phyloP scores from a whole-genome alignment of 129 eudicot genomes.

The Rutidosis leptorrhynchoides region DNA sequence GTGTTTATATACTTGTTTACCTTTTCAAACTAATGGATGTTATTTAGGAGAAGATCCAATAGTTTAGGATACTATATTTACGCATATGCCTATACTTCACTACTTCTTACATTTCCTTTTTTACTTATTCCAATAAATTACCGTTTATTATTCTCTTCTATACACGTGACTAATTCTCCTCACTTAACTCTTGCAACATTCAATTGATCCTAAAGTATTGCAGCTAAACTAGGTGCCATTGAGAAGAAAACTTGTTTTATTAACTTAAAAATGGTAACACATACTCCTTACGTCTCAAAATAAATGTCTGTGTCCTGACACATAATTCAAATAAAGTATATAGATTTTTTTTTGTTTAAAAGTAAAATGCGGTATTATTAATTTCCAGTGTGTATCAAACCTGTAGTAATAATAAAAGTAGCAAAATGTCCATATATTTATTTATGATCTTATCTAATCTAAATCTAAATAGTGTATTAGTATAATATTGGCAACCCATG shows the following conservation, averaged over 20 bases:
- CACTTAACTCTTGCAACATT: too few species aligned
- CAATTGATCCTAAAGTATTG: too few species aligned
- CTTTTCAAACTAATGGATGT: conserved; percentile 27
- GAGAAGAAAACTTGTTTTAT: background rate
- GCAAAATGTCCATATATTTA: too few species aligned
- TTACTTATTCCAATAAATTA: conserved; percentile 2
- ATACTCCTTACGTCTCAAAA: too few species aligned
- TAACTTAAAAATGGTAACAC: background rate
- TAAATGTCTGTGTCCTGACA: too few species aligned
- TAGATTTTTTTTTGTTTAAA: too few species aligned
- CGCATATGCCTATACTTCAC: conserved; percentile 25
- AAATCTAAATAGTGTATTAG: too few species aligned
- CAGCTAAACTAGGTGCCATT: conserved; percentile 1
- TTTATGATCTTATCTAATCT: too few species aligned
- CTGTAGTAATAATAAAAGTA: too few species aligned
- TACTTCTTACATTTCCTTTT: background rate
- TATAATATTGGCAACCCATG: background rate
- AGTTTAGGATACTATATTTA: conserved; percentile 29
- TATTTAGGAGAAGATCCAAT: conserved; percentile 28
- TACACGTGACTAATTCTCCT: background rate
- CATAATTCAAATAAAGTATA: too few species aligned
- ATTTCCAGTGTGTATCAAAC: too few species aligned
- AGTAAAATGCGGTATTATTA: too few species aligned
- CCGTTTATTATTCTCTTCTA: conserved; percentile 8
- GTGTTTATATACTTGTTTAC: conserved; percentile 13